phyloP scores from a whole-genome alignment of 306 rosid genomes.

The Arachis stenosperma region DNA sequence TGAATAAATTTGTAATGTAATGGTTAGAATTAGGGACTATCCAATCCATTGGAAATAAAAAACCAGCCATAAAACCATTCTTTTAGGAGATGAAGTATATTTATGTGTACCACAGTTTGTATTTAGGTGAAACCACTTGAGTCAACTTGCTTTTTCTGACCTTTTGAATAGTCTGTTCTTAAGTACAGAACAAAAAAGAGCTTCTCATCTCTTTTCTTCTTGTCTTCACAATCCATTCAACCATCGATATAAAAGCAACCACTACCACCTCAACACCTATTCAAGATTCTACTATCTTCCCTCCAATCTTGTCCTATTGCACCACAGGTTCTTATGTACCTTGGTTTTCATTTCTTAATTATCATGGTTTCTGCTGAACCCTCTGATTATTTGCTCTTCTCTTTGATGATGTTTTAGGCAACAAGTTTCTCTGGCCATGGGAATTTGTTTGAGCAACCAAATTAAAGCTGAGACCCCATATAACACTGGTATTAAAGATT shows the following conservation, averaged over 20 bases:
- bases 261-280: neutral
- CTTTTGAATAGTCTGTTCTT: slow-evolving; percentile 34
- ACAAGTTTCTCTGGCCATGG: slow-evolving; percentile 49
- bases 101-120: too few species aligned
- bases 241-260: neutral
- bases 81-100: too few species aligned
- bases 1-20: too few species aligned
- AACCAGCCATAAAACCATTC: too few species aligned
- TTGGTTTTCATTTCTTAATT: neutral
- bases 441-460: slow-evolving; percentile 52
- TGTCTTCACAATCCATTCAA: neutral
- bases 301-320: neutral
- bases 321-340: slow-evolving; percentile 18
- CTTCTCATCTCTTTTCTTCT: neutral
- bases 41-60: too few species aligned
- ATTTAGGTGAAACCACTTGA: too few species aligned
- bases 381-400: slow-evolving; percentile 3
- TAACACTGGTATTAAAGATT: slow-evolving; percentile 39
- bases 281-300: neutral
- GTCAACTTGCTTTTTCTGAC: slow-evolving; percentile 37
- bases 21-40: too few species aligned
- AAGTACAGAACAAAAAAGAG: neutral
- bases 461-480: slow-evolving; percentile 40
- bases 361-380: slow-evolving; percentile 25
- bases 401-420: slow-evolving; percentile 46